Conservation (phyloP, 2,329 filamentous ascomycete genomes). For the Fusarium mangiferae region DNA sequence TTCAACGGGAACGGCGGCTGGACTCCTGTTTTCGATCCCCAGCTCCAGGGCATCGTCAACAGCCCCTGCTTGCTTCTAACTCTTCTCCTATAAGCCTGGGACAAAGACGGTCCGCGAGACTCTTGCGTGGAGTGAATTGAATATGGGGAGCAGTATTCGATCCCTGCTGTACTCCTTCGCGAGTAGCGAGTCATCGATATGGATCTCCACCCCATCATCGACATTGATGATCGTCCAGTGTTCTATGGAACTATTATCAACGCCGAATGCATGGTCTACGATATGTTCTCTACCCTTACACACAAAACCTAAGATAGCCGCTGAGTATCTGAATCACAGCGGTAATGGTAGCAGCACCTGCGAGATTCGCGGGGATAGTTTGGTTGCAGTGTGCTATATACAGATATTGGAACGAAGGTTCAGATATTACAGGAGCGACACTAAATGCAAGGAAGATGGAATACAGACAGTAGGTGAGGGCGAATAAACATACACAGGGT, state of each 20-base stretch:
- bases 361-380: not conserved
- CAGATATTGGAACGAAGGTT: not conserved
- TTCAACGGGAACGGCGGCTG: not conserved
- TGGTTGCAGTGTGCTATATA: not conserved
- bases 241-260: not conserved
- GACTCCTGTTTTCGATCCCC: not conserved
- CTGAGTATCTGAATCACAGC: not conserved
- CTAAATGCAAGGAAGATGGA: not conserved
- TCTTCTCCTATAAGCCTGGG: not conserved
- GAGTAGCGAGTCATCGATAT: not conserved
- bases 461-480: not conserved
- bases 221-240: not conserved
- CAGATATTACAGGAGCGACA: not conserved
- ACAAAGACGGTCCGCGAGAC: not conserved
- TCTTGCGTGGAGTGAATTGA: not conserved
- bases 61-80: not conserved
- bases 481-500: not conserved
- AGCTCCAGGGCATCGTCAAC: not conserved
- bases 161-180: not conserved
- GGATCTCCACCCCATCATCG: not conserved
- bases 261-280: not conserved
- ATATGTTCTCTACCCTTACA: not conserved
- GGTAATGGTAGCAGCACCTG: not conserved
- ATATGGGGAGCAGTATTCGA: not conserved
- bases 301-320: not conserved